Percentiles rank a stretch among this genome's conserved stretches.
Conservation (phyloP, 2,329 filamentous ascomycete genomes). For the Erysiphe pulchra region DNA sequence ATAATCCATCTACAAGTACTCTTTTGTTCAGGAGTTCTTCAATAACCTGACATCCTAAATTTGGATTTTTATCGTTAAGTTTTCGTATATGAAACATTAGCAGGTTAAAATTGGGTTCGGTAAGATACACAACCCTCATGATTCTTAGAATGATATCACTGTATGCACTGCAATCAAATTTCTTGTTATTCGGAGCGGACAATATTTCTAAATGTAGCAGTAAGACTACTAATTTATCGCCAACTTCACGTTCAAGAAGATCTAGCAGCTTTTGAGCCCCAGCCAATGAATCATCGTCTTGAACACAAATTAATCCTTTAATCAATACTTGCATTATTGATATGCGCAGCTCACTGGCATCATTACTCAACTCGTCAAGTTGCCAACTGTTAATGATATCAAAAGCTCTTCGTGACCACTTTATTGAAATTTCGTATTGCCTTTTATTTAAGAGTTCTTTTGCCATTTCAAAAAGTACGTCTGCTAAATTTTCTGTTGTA, state of each 20-base stretch:
- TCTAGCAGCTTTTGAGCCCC: slow-evolving; percentile 31
- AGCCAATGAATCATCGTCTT: slow-evolving; percentile 18
- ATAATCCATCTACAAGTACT: slow-evolving; percentile 22
- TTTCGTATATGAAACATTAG: slow-evolving; percentile 43
- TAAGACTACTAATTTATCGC: slow-evolving; percentile 36
- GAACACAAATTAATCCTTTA: slow-evolving; percentile 23
- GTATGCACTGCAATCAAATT: slow-evolving; percentile 24
- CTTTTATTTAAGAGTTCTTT: slow-evolving; percentile 25
- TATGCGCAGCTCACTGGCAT: slow-evolving; percentile 36
- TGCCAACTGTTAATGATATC: slow-evolving; percentile 29
- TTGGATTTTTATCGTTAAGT: slow-evolving; percentile 28
- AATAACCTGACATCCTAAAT: slow-evolving; percentile 24
- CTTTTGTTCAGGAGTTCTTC: slow-evolving; percentile 36
- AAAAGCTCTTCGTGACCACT: slow-evolving; percentile 50
- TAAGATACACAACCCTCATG: slow-evolving; percentile 30
- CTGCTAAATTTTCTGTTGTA: slow-evolving; percentile 34
- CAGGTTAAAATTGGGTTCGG: slow-evolving; percentile 35
- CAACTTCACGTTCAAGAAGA: slow-evolving; percentile 34
- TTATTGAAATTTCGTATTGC: slow-evolving; percentile 28
- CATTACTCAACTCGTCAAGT: slow-evolving; percentile 27
- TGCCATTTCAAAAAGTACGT: slow-evolving; percentile 50
- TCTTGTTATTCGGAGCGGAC: slow-evolving; percentile 19
- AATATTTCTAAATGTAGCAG: slow-evolving; percentile 45
- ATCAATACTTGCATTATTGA: slow-evolving; percentile 39
- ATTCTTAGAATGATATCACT: slow-evolving; percentile 31